These are phyloP conservation scores for Suhomyces maxii DNA, from an alignment of 1,139 yeast genomes.

Conservation along the genomic window DNA sequence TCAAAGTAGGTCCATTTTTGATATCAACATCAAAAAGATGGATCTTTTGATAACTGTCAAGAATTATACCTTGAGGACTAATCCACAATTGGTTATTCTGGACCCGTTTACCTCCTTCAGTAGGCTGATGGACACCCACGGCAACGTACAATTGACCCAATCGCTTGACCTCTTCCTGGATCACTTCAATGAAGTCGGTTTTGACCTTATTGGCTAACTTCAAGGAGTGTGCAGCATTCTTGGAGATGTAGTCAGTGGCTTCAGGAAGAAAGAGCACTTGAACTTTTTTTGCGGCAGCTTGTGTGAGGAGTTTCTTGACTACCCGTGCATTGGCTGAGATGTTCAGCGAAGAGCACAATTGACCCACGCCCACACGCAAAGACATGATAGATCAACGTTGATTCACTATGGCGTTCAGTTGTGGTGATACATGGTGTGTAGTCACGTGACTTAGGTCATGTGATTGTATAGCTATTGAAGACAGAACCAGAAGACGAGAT, in stretches of 20 bases:
- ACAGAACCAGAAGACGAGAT: too few relatives aligned
- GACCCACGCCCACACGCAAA: constrained; percentile 72
- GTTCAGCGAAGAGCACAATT: constrained; percentile 72
- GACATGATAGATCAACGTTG: constrained; percentile 3
- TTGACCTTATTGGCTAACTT: constrained; percentile 54
- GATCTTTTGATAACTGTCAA: constrained; percentile 73
- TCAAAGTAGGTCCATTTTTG: constrained; percentile 68
- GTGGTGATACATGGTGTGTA: neutral
- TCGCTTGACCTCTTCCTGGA: constrained; percentile 48
- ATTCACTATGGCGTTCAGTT: neutral
- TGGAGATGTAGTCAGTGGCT: constrained; percentile 85
- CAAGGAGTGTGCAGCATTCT: constrained; percentile 65
- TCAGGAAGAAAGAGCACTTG: constrained; percentile 83
- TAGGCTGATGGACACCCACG: constrained; percentile 84
- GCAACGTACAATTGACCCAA: constrained; percentile 37
- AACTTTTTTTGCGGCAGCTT: constrained; percentile 61
- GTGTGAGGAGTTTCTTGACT: constrained; percentile 57
- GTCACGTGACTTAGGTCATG: constrained; percentile 1
- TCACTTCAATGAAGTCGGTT: constrained; percentile 50
- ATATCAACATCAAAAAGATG: constrained; percentile 90
- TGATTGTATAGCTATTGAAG: neutral
- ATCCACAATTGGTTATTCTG: constrained; percentile 76
- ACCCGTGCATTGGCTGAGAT: constrained; percentile 57
- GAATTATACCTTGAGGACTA: constrained; percentile 59
- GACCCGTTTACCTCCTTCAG: constrained; percentile 43